phyloP scores from a whole-genome alignment of 768 basidiomycete genomes.

The Astraeus odoratus region DNA sequence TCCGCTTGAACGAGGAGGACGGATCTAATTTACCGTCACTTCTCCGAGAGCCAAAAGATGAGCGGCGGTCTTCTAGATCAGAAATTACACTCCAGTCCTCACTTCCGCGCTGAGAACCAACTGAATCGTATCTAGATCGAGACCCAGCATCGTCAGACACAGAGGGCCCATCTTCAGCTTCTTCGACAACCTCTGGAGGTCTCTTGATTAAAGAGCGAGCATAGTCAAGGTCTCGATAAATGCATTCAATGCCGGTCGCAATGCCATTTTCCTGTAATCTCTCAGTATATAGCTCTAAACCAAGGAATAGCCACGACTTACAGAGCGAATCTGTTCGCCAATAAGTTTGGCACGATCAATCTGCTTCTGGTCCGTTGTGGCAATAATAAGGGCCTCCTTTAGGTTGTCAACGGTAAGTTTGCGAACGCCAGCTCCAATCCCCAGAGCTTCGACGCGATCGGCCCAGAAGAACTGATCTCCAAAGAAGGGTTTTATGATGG shows the following conservation, averaged over 20 bases:
- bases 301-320: slow-evolving; percentile 27
- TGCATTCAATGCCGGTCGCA: slow-evolving; percentile 84
- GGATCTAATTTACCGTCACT: slow-evolving; percentile 32
- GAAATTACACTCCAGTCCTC: slow-evolving; percentile 89
- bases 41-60: slow-evolving; percentile 47
- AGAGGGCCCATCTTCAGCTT: slow-evolving; percentile 9
- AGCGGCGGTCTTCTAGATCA: slow-evolving; percentile 57
- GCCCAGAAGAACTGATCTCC: slow-evolving; percentile 99
- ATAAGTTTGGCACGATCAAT: slow-evolving; percentile 77
- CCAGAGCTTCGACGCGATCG: slow-evolving; percentile 94
- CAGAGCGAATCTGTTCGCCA: slow-evolving; percentile 82
- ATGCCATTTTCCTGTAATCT: slow-evolving; percentile 87
- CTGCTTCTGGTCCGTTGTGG: slow-evolving; percentile 86
- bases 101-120: slow-evolving; percentile 52
- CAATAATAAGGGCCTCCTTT: slow-evolving; percentile 68
- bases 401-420: slow-evolving; percentile 79
- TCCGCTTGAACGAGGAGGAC: slow-evolving; percentile 45
- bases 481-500: slow-evolving; percentile 95
- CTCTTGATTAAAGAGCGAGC: slow-evolving; percentile 82
- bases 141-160: slow-evolving; percentile 28
- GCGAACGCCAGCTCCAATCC: slow-evolving; percentile 81
- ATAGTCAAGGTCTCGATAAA: slow-evolving; percentile 95
- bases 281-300: slow-evolving; percentile 3
- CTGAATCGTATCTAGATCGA: slow-evolving; percentile 49
- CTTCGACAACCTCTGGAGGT: slow-evolving; percentile 19